A percentile compares a stretch with the other conserved stretches of the same genome.
Evolutionary conservation across 2,329 filamentous ascomycete genomes (phyloP).

Genomic region (Kalmusia sp.): DNA sequence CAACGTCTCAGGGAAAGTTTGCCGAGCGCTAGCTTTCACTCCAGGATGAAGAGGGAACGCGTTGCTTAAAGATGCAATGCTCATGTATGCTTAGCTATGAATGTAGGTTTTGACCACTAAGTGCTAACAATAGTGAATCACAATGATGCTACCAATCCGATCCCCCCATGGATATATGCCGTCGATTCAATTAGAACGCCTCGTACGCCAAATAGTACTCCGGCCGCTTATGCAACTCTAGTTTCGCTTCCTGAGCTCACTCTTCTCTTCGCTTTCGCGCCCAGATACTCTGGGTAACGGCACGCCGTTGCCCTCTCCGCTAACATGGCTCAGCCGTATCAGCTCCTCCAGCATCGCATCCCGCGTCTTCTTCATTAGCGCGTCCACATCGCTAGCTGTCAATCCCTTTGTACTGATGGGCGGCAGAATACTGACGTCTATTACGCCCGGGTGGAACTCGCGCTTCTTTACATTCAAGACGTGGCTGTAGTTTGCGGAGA

Average conservation of each 20-base stretch:
- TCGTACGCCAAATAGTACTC: slow-evolving; percentile 1
- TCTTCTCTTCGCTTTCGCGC: slow-evolving; percentile 17
- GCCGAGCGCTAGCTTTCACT: background rate
- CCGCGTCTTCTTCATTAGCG: slow-evolving; percentile 36
- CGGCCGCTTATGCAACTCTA: background rate
- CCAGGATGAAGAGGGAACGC: background rate
- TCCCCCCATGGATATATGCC: slow-evolving; percentile 11
- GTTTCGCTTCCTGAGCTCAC: slow-evolving; percentile 37
- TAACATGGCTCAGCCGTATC: slow-evolving; percentile 39
- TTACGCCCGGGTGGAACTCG: slow-evolving; percentile 49
- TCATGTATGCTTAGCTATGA: too few relatives aligned
- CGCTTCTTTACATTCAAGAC: slow-evolving; percentile 55
- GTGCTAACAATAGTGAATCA: background rate
- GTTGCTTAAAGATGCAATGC: too few relatives aligned
- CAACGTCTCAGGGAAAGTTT: too few relatives aligned
- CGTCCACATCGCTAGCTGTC: slow-evolving; percentile 43
- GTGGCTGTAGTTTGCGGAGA: slow-evolving; percentile 59
- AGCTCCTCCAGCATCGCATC: slow-evolving; percentile 48
- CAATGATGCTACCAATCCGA: background rate
- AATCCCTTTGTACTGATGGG: slow-evolving; percentile 45
- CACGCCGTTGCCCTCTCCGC: slow-evolving; percentile 28
- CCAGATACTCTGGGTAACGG: slow-evolving; percentile 33
- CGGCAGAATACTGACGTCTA: slow-evolving; percentile 62
- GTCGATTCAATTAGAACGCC: slow-evolving; percentile 1
- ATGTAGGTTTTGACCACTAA: too few relatives aligned